Percentiles rank a stretch among this genome's conserved stretches.
Conservation (phyloP, 2,329 filamentous ascomycete species). For the Phialemoniopsis sp. region DNA sequence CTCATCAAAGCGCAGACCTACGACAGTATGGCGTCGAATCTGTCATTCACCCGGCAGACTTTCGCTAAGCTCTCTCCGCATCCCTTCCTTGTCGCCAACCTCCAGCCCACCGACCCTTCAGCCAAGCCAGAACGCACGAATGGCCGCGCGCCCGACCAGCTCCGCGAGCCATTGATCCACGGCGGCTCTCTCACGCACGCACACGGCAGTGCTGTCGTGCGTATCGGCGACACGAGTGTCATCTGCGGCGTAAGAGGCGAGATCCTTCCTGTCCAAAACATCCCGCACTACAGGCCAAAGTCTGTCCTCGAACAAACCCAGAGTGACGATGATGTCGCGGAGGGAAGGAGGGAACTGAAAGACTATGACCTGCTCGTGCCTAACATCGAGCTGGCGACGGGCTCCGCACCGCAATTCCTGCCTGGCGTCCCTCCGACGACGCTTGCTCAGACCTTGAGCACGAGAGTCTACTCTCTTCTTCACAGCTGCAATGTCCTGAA, state of each 20-base stretch:
- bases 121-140: constrained; percentile 66
- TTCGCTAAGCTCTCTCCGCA: constrained; percentile 89
- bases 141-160: constrained; percentile 66
- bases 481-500: constrained; percentile 66
- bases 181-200: constrained; percentile 82
- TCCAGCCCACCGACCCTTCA: constrained; percentile 49
- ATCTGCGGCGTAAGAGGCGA: constrained; percentile 91
- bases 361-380: constrained; percentile 78
- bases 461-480: constrained; percentile 72
- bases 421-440: constrained; percentile 78
- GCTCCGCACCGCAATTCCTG: constrained; percentile 79
- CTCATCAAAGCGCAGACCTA: no score
- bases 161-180: constrained; percentile 72
- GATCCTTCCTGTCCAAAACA: constrained; percentile 70
- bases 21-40: constrained; percentile 24
- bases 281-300: constrained; percentile 59
- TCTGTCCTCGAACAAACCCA: constrained; percentile 24
- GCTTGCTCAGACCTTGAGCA: constrained; percentile 80
- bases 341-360: constrained; percentile 41
- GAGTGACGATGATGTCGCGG: constrained; percentile 9
- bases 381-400: constrained; percentile 89
- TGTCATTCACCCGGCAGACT: constrained; percentile 55
- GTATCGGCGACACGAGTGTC: constrained; percentile 86
- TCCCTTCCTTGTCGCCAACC: constrained; percentile 85
- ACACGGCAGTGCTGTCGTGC: constrained; percentile 84